Evolutionary conservation across 2,329 filamentous ascomycete species (phyloP).

Genomic region (Fusarium zealandicum): DNA sequence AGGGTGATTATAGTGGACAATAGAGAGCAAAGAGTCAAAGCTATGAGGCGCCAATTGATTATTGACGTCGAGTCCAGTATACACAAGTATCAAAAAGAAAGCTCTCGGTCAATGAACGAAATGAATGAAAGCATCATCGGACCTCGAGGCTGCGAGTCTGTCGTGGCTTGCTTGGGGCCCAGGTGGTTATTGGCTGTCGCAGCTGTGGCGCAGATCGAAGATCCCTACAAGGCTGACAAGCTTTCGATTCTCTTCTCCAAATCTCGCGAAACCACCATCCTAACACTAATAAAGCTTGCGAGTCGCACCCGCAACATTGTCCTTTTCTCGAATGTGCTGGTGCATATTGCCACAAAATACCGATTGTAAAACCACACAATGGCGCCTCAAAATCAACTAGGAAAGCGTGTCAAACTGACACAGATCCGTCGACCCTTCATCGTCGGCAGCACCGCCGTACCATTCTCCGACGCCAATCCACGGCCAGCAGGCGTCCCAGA

Average conservation of each 20-base stretch:
- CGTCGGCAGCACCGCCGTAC: constrained; percentile 80
- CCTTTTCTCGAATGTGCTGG: neutral
- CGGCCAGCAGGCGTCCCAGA: constrained; percentile 78
- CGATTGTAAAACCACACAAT: constrained; percentile 46
- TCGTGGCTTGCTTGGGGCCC: constrained; percentile 17
- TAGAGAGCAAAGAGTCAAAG: neutral
- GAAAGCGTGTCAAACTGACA: constrained; percentile 70
- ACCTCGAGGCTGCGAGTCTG: constrained; percentile 28
- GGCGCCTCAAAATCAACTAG: constrained; percentile 65
- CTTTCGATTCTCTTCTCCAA: neutral
- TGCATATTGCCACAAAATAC: neutral
- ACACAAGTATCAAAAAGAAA: constrained; percentile 1
- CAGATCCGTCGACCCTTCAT: constrained; percentile 72
- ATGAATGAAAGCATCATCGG: constrained; percentile 42
- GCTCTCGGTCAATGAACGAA: constrained; percentile 19
- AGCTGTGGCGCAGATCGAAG: constrained; percentile 15
- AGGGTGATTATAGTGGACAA: neutral
- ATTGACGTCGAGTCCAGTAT: neutral
- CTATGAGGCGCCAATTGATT: constrained; percentile 21
- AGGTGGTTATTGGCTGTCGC: constrained; percentile 18
- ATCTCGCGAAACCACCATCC: constrained; percentile 3
- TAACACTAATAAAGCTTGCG: neutral
- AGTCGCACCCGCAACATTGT: neutral
- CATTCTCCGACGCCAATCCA: constrained; percentile 81
- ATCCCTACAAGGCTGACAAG: constrained; percentile 20